Percentiles rank a stretch among this genome's conserved stretches.
Evolutionary conservation across 371 early-diverging fungal genomes (phyloP).

Genomic region (Circinella minor): DNA sequence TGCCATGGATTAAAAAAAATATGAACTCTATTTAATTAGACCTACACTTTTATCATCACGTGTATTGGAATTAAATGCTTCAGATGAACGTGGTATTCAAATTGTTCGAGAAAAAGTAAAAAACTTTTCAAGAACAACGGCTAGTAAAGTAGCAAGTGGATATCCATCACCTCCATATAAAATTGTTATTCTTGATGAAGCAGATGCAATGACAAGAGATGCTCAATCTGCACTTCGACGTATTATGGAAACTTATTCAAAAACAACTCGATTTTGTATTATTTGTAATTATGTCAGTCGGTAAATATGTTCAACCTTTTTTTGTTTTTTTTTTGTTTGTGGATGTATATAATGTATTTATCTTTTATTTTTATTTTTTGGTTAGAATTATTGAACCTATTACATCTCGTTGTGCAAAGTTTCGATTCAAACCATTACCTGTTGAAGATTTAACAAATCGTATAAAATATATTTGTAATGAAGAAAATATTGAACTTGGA

Average conservation of each 20-base stretch:
- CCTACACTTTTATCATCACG: conserved; percentile 77
- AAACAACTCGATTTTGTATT: conserved; percentile 96
- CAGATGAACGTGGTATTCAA: conserved; percentile 98
- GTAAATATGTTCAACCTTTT: conserved; percentile 34
- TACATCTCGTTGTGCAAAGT: conserved; percentile 95
- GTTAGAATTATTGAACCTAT: conserved; percentile 93
- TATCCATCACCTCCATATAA: conserved; percentile 88
- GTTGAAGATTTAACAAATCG: conserved; percentile 55
- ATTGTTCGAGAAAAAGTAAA: conserved; percentile 97
- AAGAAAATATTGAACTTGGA: conserved; percentile 68
- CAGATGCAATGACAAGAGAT: conserved; percentile 98
- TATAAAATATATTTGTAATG: conserved; percentile 66
- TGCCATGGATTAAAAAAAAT: too few relatives aligned
- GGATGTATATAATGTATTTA: not conserved
- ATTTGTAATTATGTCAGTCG: conserved; percentile 89
- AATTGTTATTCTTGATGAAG: conserved; percentile 99
- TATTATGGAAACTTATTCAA: conserved; percentile 98
- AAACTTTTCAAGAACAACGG: conserved; percentile 88
- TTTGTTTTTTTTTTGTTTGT: not conserved
- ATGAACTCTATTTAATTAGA: conserved; percentile 33
- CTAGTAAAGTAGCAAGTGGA: conserved; percentile 50
- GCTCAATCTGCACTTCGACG: conserved; percentile 98
- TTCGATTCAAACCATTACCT: conserved; percentile 89
- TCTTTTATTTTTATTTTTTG: not conserved
- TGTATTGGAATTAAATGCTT: conserved; percentile 98